Base-by-base conservation (phyloP, 2,329 filamentous ascomycete genomes). In the Fusarium abutilonis region DNA sequence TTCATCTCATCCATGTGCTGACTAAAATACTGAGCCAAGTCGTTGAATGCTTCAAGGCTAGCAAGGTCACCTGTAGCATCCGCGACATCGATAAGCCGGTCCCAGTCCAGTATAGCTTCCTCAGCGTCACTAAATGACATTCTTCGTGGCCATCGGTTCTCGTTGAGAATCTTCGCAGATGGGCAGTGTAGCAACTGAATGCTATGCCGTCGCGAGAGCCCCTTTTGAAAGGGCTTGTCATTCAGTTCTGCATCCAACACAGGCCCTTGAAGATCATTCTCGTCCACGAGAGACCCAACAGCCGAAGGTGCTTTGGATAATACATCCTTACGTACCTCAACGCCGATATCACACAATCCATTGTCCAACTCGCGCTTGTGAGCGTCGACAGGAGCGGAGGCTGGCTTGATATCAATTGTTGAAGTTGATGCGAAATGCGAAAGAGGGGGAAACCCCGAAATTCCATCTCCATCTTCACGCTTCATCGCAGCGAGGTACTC, bases 91-190 rank as follows among this genome's bases (percentile, higher is more conserved):
- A 79, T 74, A 23, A 89, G 74, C 43, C 85, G 82, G 6, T 84
- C 78, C 89, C 90, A 93, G 14, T 77, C 80, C 1, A 93, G 77
- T 8, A 93, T 77, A n/a, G 87, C 89, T 58, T 92, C 89, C 75
- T 91, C 89, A 2, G 89, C 90, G 40, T 89, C 83, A 55, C 88
- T 87, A 73, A 93, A 93, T 4, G 90, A 93, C 62, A 93, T 81
- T 39, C 89, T 85, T 2, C 90, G 86, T 1, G 89, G 86, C 84
- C 88, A 91, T 54, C 84, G 85, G 26, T 81, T 80, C 60, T 90
- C 87, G 58, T 86, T 82, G 2, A 79, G 74, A 7, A 59, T 62
- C 2, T 54, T 75, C 48, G 66, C 73, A 28, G 72, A 69, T 23
- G 68, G 57, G 4, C 73, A 56, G 8, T 72, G 73, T 1, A 73